Percentiles rank a stretch among this genome's conserved stretches.
phyloP scores from a whole-genome alignment of 2,329 filamentous ascomycete species.

The Talaromyces albobiverticillius region DNA sequence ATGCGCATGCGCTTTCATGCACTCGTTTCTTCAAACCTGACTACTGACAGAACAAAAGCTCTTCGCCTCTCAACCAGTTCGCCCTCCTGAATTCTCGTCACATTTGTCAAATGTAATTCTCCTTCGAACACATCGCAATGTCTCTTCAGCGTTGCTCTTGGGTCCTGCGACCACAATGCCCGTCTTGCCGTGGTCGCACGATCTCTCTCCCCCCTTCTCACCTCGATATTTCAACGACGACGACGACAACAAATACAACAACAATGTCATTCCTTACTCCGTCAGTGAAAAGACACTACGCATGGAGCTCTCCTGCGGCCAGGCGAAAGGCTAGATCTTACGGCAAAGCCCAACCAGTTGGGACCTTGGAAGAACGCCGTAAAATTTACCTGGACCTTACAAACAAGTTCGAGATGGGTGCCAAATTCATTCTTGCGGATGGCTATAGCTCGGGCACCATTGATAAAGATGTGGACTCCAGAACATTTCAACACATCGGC shows the following conservation, averaged over 20 bases:
- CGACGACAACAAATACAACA: not conserved
- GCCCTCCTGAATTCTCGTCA: not conserved
- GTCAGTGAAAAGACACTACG: not conserved
- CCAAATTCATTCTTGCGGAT: too few species aligned
- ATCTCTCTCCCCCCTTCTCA: not conserved
- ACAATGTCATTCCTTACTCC: too few species aligned
- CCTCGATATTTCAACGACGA: not conserved
- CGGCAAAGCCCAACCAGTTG: not conserved
- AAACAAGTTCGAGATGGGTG: slow-evolving; percentile 1
- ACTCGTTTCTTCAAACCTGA: too few species aligned
- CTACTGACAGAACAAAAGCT: too few species aligned
- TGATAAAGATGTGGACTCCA: not conserved
- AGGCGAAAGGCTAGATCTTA: not conserved
- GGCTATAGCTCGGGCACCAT: not conserved
- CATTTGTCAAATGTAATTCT: not conserved
- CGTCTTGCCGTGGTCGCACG: not conserved
- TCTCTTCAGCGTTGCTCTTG: slow-evolving; percentile 1
- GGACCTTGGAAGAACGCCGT: not conserved
- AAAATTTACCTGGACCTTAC: not conserved
- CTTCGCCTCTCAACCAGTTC: not conserved
- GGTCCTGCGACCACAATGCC: not conserved
- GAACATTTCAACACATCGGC: slow-evolving; percentile 5
- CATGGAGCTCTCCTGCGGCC: not conserved
- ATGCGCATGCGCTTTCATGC: too few species aligned
- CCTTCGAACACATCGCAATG: not conserved